Evolutionary conservation across 345 rosid species (phyloP).

Genomic region (Rhizophora mangle): DNA sequence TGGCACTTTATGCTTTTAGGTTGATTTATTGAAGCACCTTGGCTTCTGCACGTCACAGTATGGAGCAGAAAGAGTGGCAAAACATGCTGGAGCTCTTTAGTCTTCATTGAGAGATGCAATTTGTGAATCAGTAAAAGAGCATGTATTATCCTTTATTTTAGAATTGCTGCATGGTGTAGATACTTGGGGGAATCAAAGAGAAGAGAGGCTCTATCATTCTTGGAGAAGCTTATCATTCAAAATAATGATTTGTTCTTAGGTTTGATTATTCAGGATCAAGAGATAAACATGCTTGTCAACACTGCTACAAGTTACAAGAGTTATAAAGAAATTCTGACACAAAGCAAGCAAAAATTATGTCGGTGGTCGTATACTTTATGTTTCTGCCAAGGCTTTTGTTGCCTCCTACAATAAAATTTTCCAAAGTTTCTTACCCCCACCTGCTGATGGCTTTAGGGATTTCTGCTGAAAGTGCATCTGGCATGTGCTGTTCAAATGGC

Average conservation of each 20-base stretch:
- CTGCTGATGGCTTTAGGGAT: conserved; percentile 56
- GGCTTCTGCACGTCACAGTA: conserved; percentile 52
- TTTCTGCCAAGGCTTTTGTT: conserved; percentile 59
- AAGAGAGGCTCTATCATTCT: conserved; percentile 56
- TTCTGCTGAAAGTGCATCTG: conserved; percentile 33
- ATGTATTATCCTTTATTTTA: conserved; percentile 32
- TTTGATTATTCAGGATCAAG: conserved; percentile 54
- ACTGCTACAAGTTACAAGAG: conserved; percentile 42
- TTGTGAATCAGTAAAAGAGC: conserved; percentile 44
- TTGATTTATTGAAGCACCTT: conserved; percentile 84
- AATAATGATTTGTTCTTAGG: conserved; percentile 43
- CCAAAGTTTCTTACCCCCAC: conserved; percentile 47
- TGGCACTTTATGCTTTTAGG: conserved; percentile 37
- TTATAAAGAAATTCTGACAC: conserved; percentile 42
- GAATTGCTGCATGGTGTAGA: conserved; percentile 47
- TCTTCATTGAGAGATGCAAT: conserved; percentile 58
- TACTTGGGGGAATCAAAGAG: conserved; percentile 44
- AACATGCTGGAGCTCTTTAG: conserved; percentile 68
- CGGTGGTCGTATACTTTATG: conserved; percentile 60
- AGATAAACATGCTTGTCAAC: conserved; percentile 51
- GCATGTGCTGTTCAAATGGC: conserved; percentile 25
- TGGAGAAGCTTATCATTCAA: conserved; percentile 54
- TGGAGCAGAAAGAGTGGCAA: conserved; percentile 61
- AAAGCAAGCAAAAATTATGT: conserved; percentile 55
- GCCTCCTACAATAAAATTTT: conserved; percentile 59